These are phyloP conservation scores for Melampsora larici-populina DNA, from an alignment of 1,284 basidiomycete species.

Conservation along the genomic window DNA sequence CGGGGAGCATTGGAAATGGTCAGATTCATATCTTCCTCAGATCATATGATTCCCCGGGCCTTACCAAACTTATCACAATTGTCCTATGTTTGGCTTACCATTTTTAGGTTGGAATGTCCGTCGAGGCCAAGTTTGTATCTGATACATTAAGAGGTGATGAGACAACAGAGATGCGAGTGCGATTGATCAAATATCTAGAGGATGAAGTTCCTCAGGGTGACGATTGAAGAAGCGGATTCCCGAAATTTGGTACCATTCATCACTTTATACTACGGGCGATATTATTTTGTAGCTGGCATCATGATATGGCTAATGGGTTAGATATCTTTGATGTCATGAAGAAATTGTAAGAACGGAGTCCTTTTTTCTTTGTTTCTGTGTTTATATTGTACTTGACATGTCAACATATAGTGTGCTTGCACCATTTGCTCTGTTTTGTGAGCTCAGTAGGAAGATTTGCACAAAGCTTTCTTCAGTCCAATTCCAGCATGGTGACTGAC, in stretches of 20 bases:
- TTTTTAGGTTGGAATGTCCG: constrained; percentile 88
- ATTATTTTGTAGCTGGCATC: no score
- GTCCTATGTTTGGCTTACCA: constrained; percentile 26
- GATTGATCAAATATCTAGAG: constrained; percentile 83
- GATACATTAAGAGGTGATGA: constrained; percentile 91
- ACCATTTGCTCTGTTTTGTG: no score
- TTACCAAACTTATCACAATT: not conserved
- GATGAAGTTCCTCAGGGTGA: constrained; percentile 66
- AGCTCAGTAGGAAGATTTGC: no score
- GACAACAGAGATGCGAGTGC: constrained; percentile 86
- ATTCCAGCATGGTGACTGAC: no score
- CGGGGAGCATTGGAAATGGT: constrained; percentile 97
- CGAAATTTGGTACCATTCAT: not conserved
- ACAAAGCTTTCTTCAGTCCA: no score
- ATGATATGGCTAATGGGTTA: no score
- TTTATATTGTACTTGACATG: no score
- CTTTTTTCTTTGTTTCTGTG: not conserved
- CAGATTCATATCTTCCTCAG: constrained; percentile 47
- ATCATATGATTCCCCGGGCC: not conserved
- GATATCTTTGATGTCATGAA: not conserved
- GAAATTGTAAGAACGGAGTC: not conserved
- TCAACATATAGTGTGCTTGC: no score
- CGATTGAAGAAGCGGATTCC: constrained; percentile 48
- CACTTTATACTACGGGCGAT: no score
- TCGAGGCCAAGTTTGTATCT: constrained; percentile 81